Percentiles rank a stretch among this genome's conserved stretches.
phyloP scores from a whole-genome alignment of 2,329 filamentous ascomycete species.

The Tolypocladium album region DNA sequence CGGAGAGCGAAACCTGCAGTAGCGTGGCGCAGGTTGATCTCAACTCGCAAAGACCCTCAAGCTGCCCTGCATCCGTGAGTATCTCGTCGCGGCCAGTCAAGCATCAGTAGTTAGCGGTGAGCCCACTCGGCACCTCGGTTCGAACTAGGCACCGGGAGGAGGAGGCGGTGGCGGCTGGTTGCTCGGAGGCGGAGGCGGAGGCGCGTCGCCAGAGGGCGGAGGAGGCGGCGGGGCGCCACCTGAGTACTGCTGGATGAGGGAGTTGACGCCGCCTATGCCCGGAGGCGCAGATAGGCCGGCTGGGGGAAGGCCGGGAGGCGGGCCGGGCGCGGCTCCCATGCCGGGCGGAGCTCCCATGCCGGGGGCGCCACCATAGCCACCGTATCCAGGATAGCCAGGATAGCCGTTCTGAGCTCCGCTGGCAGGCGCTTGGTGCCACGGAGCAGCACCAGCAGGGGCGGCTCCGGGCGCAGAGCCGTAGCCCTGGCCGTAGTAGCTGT shows the following conservation, averaged over 20 bases:
- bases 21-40: not conserved
- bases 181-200: slow-evolving; percentile 54
- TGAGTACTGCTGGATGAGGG: slow-evolving; percentile 57
- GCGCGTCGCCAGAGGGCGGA: slow-evolving; percentile 41
- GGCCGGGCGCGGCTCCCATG: slow-evolving; percentile 30
- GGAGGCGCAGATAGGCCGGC: slow-evolving; percentile 42
- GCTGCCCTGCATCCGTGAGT: not conserved
- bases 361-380: slow-evolving; percentile 29
- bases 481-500: slow-evolving; percentile 11
- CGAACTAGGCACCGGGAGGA: slow-evolving; percentile 37
- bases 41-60: not conserved
- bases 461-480: slow-evolving; percentile 4
- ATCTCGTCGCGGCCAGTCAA: not conserved
- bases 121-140: not conserved
- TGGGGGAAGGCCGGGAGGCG: slow-evolving; percentile 28
- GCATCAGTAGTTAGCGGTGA: not conserved
- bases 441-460: slow-evolving; percentile 17
- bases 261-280: slow-evolving; percentile 47
- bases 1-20: not conserved
- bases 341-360: slow-evolving; percentile 15
- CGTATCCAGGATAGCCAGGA: slow-evolving; percentile 36
- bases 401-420: slow-evolving; percentile 42
- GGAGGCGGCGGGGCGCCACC: slow-evolving; percentile 45
- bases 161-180: slow-evolving; percentile 55
- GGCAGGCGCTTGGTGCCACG: slow-evolving; percentile 41